Percentiles rank a stretch among this genome's conserved stretches.
phyloP scores from a whole-genome alignment of 371 early-diverging fungal genomes.

The Apophysomyces sp. region DNA sequence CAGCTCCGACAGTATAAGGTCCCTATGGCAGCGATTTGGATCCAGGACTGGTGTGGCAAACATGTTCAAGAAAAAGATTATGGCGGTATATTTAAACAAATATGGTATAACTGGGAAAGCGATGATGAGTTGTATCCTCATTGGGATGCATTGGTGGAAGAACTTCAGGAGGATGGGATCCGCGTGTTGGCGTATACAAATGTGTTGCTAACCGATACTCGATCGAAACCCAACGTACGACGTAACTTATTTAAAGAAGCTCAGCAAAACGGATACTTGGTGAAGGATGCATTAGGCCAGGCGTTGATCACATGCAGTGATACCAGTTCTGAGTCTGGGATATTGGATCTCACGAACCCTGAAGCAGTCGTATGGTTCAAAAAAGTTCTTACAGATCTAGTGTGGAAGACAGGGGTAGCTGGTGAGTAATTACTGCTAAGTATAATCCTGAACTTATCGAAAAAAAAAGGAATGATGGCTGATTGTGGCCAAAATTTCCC shows the following conservation, averaged over 20 bases:
- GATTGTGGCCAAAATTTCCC: conserved; percentile 42
- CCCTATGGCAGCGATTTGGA: conserved; percentile 43
- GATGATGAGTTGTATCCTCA: conserved; percentile 41
- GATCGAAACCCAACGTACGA: conserved; percentile 12
- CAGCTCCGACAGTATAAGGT: conserved; percentile 22
- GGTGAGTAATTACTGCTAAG: conserved; percentile 11
- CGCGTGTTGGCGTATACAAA: conserved; percentile 38
- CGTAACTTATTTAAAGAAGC: conserved; percentile 37
- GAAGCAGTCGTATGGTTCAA: conserved; percentile 48
- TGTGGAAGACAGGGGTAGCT: conserved; percentile 31
- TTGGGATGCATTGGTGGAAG: conserved; percentile 41
- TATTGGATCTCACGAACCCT: conserved; percentile 45
- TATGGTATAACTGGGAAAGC: conserved; percentile 55
- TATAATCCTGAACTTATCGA: neutral
- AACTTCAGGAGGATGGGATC: conserved; percentile 18
- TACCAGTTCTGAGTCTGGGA: conserved; percentile 22
- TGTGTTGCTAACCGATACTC: conserved; percentile 25
- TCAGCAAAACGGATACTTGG: conserved; percentile 29
- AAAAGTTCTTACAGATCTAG: conserved; percentile 28
- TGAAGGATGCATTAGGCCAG: conserved; percentile 11
- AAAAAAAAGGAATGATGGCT: conserved; percentile 25
- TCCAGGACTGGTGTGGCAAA: conserved; percentile 54
- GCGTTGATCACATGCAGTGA: neutral
- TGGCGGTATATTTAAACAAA: conserved; percentile 20
- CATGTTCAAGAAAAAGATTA: conserved; percentile 19